Base-by-base conservation (phyloP, 1,284 basidiomycete species). In the Irpex sp. region DNA sequence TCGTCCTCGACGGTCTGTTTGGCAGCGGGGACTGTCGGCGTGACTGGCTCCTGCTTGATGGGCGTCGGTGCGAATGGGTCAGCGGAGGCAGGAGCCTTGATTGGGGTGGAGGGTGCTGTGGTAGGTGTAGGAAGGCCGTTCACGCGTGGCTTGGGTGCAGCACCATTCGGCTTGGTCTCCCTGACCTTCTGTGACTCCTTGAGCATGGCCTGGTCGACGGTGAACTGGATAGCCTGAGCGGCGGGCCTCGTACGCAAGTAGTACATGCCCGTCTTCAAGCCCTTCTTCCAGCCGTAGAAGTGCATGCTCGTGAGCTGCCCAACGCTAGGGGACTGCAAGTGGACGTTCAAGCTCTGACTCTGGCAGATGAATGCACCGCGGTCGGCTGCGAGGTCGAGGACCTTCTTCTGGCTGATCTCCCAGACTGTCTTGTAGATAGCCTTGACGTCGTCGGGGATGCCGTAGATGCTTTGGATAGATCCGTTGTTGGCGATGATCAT, bases 221-320 rank as follows among this genome's bases (percentile, higher is more conserved):
- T 99, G 82, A 99, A 99, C 81, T 99, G 96, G 78, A 97, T 96
- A 48, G 97, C 97, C 73, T 95, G 91, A 34, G 95, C 93, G 7
- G 96, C 95, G 1, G 97, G 94, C 61, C 93, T 86, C 52, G 97
- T 98, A 63, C 97, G 89, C 59, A 99, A 85, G 79, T 99, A 98
- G 81, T 94, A 94, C 91, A 96, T 95, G 69, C 95, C 97, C 0
- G 97, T 99, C 88, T 99, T 99, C 74, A 99, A 81, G 34, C 97
- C 97, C 79, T 94, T 94, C 87, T 97, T 97, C 97, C 97, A 99
- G 26, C 96, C 97, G 77, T 99, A 98, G 81, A 99, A 99, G 82
- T 99, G 97, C 97, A 98, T 99, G 70, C 93, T 94, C 57, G 96
- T 97, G 67, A 99, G 83, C 78, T 99, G 97, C 17, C 94, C 94